Evolutionary conservation across 1,139 yeast genomes (phyloP).

Genomic region (Diutina scorzettiae): DNA sequence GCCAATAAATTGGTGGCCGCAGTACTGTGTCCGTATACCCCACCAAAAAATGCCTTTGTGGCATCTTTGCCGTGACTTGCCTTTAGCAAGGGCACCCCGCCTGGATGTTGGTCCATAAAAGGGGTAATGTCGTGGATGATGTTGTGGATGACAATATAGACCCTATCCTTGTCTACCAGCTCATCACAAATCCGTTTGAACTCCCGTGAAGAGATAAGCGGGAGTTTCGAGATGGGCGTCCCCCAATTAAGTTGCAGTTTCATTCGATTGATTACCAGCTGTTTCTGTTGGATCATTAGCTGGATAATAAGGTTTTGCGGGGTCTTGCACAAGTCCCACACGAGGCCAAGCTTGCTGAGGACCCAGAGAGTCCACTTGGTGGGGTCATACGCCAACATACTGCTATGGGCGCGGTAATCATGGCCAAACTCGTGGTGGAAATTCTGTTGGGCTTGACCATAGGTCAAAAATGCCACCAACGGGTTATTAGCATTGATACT

Average conservation of each 20-base stretch:
- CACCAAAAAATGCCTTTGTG: constrained; percentile 61
- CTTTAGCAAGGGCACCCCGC: constrained; percentile 47
- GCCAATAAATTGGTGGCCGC: constrained; percentile 64
- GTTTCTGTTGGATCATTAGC: constrained; percentile 52
- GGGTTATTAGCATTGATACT: constrained; percentile 37
- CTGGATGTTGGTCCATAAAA: constrained; percentile 63
- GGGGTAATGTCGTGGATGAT: constrained; percentile 68
- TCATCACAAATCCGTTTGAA: constrained; percentile 31
- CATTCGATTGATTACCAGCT: constrained; percentile 44
- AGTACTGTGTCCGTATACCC: constrained; percentile 63
- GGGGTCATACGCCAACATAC: constrained; percentile 49
- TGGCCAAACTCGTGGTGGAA: constrained; percentile 69
- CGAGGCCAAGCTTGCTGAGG: constrained; percentile 28
- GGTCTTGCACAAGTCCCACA: constrained; percentile 26
- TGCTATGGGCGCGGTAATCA: constrained; percentile 43
- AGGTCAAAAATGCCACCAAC: constrained; percentile 41
- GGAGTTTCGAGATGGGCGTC: constrained; percentile 57
- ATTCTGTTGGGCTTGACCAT: constrained; percentile 55
- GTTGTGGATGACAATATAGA: constrained; percentile 35
- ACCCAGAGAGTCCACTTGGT: constrained; percentile 47
- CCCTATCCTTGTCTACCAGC: constrained; percentile 24
- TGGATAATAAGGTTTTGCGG: constrained; percentile 41
- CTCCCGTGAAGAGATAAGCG: constrained; percentile 39
- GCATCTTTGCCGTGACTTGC: constrained; percentile 66
- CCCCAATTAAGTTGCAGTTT: constrained; percentile 67